phyloP scores from a whole-genome alignment of 73 alveolate species.

The Symbiodinium natans region DNA sequence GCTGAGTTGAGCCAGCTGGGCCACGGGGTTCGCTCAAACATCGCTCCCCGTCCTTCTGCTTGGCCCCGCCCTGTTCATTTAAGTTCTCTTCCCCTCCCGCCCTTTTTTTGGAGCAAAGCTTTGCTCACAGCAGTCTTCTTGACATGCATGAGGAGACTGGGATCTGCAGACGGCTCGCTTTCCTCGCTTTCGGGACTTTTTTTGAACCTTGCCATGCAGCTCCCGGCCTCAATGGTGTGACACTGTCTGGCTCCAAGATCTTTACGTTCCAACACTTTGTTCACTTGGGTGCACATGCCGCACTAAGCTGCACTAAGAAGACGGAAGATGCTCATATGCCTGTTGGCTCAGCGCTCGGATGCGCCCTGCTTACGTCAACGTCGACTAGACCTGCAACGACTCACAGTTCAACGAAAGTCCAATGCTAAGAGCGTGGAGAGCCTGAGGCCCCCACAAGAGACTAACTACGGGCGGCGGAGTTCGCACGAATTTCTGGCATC shows the following conservation, averaged over 20 bases:
- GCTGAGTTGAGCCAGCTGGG: neutral
- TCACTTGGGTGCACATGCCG: too few species aligned
- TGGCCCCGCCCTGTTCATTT: too few species aligned
- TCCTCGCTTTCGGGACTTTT: too few species aligned
- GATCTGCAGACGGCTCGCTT: neutral
- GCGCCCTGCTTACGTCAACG: too few species aligned
- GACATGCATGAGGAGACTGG: neutral
- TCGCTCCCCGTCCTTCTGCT: too few species aligned
- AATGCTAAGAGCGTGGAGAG: neutral
- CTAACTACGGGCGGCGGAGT: neutral
- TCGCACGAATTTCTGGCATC: neutral
- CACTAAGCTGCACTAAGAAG: too few species aligned
- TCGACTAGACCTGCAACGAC: too few species aligned
- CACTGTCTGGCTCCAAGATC: neutral
- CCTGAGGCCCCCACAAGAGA: slow-evolving; percentile 3
- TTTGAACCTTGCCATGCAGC: neutral
- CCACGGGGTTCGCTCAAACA: neutral
- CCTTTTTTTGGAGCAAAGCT: neutral
- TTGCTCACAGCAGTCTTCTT: neutral
- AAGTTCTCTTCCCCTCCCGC: too few species aligned
- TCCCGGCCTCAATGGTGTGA: neutral
- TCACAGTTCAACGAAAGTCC: neutral
- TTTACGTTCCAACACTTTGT: too few species aligned
- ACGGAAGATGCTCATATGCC: too few species aligned
- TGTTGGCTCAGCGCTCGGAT: too few species aligned